Evolutionary conservation across 2,329 filamentous ascomycete species (phyloP).

Genomic region (Pseudogymnoascus sp.): DNA sequence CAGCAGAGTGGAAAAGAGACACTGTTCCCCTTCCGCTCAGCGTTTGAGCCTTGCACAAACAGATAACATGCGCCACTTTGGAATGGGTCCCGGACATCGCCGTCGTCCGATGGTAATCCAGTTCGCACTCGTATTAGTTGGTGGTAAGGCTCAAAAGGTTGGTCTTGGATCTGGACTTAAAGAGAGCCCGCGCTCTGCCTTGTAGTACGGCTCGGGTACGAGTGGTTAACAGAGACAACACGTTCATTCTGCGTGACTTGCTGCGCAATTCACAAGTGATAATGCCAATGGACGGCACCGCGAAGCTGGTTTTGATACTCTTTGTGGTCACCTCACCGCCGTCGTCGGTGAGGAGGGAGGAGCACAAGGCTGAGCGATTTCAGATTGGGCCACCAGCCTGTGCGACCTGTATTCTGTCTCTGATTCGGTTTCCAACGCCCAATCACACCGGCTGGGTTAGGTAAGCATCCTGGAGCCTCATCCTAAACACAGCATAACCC

Average conservation of each 20-base stretch:
- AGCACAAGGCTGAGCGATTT: too few relatives aligned
- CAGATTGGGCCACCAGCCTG: too few relatives aligned
- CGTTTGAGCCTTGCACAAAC: neutral
- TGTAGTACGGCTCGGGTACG: neutral
- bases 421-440: neutral
- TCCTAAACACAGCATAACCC: neutral
- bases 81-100: neutral
- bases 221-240: neutral
- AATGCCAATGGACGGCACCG: too few relatives aligned
- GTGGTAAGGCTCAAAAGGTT: neutral
- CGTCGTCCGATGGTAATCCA: neutral
- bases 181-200: neutral
- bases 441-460: neutral
- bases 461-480: neutral
- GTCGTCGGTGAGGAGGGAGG: too few relatives aligned
- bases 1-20: neutral
- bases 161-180: neutral
- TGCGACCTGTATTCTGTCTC: neutral
- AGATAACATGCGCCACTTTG: neutral
- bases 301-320: neutral
- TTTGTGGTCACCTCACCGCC: neutral
- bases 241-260: neutral
- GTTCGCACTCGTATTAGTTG: neutral
- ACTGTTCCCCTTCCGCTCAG: neutral
- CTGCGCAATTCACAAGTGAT: neutral